Conservation (phyloP, 139 green algal genomes). For the Trebouxia sp. region DNA sequence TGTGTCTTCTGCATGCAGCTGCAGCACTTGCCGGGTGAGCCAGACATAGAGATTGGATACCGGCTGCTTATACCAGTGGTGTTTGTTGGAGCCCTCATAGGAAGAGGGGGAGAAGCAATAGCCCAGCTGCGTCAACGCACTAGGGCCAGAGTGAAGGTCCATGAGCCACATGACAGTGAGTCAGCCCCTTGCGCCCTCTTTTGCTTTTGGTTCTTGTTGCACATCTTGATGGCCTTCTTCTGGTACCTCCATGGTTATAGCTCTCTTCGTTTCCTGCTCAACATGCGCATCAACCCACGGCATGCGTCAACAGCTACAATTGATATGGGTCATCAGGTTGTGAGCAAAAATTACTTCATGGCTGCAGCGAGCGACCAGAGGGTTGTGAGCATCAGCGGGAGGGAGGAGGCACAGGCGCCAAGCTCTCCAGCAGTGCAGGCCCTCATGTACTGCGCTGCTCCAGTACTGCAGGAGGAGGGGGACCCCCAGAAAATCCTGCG, state of each 20-base stretch:
- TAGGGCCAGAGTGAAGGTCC: conserved; percentile 24
- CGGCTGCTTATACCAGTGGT: conserved; percentile 24
- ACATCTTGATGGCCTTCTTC: not conserved
- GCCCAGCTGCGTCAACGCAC: conserved; percentile 21
- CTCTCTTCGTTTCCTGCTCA: too few relatives aligned
- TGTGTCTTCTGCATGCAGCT: too few relatives aligned
- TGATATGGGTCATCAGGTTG: not conserved
- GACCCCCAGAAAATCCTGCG: conserved; percentile 13
- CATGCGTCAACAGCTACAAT: not conserved
- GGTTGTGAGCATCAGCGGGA: conserved; percentile 11
- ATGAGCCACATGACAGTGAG: conserved; percentile 23
- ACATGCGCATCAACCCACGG: not conserved
- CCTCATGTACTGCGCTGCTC: not conserved
- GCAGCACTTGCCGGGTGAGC: conserved; percentile 15
- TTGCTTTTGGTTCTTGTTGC: too few relatives aligned
- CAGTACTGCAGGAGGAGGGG: conserved; percentile 1
- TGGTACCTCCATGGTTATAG: too few relatives aligned
- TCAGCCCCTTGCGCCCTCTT: not conserved
- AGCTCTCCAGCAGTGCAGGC: not conserved
- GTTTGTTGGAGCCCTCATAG: conserved; percentile 30
- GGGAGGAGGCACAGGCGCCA: not conserved
- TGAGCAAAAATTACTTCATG: not conserved
- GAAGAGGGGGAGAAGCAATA: conserved; percentile 22
- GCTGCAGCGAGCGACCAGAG: conserved; percentile 20
- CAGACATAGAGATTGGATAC: conserved; percentile 8